Base-by-base conservation (phyloP, 2,329 filamentous ascomycete species). In the Fusarium guadeloupense region DNA sequence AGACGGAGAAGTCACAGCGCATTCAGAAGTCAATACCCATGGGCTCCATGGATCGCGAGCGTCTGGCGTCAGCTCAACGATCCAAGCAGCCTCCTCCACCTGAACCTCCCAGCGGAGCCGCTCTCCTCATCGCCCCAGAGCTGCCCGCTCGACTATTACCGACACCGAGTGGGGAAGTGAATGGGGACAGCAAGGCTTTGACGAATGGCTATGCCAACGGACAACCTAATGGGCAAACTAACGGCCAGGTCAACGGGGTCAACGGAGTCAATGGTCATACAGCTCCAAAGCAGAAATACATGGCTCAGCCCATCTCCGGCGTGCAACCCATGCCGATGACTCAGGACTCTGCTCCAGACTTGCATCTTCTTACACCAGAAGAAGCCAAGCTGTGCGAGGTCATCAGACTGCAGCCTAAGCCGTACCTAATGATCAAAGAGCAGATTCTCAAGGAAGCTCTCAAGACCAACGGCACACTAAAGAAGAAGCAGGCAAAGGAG, bases 341-440 rank as follows among this genome's bases (percentile, higher is more conserved):
- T 53, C 88, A 89, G 66, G 91, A 96, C 50, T 90, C 87, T 30
- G 88, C 91, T 1, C 84, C 90, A 1, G 95, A 98, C 73, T 77
- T 94, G 23, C 95, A 98, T 69, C 85, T 99, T 0, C 80, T 99
- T 37, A 92, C 90, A 1, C 83, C 88, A 1, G 92, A 96, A 64
- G 95, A 99, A 75, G 81, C 86, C 5, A 92, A 96, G 70, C 80
- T 99, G 1, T 99, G 95, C 78, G 91, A 91, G 67, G 84, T 90
- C 34, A 84, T 96, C 13, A 86, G 93, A 35, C 79, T 99, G 46
- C 90, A 95, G 75, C 95, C 95, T 1, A 99, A 99, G 78, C 92
- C 95, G 2, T 99, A 97, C 74, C 77, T 97, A 6, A 92, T 92
- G 71, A 92, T 98, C 76, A 99, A 99, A 76, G 93, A 97, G 74